These are phyloP conservation scores for Malus fusca DNA, from an alignment of 306 rosid species.

Conservation along the genomic window DNA sequence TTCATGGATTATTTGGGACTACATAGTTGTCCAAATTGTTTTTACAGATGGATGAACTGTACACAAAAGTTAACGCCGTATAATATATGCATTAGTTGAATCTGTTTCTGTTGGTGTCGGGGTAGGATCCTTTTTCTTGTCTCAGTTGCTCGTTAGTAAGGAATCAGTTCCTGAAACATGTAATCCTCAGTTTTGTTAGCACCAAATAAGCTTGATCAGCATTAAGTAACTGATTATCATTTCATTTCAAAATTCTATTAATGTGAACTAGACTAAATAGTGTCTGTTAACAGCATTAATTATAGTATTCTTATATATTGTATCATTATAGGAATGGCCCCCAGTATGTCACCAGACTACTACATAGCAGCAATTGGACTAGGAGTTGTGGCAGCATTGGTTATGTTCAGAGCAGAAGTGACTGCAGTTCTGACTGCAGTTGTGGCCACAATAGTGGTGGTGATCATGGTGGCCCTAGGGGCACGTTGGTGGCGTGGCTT, in stretches of 20 bases:
- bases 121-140: background rate
- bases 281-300: slow-evolving; percentile 29
- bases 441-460: slow-evolving; percentile 63
- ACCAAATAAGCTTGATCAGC: background rate
- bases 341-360: slow-evolving; percentile 59
- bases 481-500: slow-evolving; percentile 67
- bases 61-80: background rate
- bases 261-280: slow-evolving; percentile 19
- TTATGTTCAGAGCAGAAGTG: slow-evolving; percentile 58
- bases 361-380: slow-evolving; percentile 65
- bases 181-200: background rate
- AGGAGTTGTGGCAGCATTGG: slow-evolving; percentile 68
- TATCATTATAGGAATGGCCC: slow-evolving; percentile 77
- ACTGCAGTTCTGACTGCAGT: slow-evolving; percentile 44
- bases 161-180: background rate
- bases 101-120: background rate
- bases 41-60: background rate
- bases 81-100: background rate
- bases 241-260: slow-evolving; percentile 10
- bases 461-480: slow-evolving; percentile 69
- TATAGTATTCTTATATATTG: slow-evolving; percentile 54
- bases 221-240: background rate
- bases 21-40: background rate
- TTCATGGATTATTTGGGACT: background rate
- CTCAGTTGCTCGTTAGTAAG: background rate